A percentile compares a stretch with the other conserved stretches of the same genome.
phyloP scores from a whole-genome alignment of 2,329 filamentous ascomycete species.

The Neonectria hederae region DNA sequence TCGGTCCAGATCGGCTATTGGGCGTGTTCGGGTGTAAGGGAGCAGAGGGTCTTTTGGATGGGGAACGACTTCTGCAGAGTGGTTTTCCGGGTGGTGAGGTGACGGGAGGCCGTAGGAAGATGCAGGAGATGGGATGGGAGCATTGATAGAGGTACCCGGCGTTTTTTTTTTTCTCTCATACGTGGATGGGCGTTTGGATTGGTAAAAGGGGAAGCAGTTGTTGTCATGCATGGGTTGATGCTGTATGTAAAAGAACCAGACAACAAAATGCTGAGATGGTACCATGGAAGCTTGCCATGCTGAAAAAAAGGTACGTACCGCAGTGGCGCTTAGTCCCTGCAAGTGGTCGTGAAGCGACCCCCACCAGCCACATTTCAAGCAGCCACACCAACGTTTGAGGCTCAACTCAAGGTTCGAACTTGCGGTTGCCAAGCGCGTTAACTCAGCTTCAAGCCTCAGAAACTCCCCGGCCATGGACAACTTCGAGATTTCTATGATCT shows the following conservation, averaged over 20 bases:
- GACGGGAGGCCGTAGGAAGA: background rate
- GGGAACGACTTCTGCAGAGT: background rate
- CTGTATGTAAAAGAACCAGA: background rate
- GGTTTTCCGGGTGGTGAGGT: background rate
- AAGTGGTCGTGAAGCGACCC: background rate
- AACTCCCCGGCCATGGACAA: background rate
- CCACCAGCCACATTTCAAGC: slow-evolving; percentile 15
- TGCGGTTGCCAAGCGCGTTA: slow-evolving; percentile 1
- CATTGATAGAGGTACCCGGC: background rate
- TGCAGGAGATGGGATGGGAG: background rate
- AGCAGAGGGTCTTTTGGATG: background rate
- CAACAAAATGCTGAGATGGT: too few species aligned
- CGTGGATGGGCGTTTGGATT: background rate
- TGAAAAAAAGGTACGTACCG: background rate
- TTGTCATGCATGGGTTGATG: background rate
- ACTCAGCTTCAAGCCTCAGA: slow-evolving; percentile 5
- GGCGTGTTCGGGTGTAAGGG: slow-evolving; percentile 37
- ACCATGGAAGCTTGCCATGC: background rate
- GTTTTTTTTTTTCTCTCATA: background rate
- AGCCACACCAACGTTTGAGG: slow-evolving; percentile 14
- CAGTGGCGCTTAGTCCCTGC: background rate
- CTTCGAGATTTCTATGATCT: background rate
- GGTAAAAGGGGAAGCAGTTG: slow-evolving; percentile 6
- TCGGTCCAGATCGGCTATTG: slow-evolving; percentile 42
- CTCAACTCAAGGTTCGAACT: slow-evolving; percentile 8